phyloP scores from a whole-genome alignment of 805 yeast genomes.

The Candida tibetensis region DNA sequence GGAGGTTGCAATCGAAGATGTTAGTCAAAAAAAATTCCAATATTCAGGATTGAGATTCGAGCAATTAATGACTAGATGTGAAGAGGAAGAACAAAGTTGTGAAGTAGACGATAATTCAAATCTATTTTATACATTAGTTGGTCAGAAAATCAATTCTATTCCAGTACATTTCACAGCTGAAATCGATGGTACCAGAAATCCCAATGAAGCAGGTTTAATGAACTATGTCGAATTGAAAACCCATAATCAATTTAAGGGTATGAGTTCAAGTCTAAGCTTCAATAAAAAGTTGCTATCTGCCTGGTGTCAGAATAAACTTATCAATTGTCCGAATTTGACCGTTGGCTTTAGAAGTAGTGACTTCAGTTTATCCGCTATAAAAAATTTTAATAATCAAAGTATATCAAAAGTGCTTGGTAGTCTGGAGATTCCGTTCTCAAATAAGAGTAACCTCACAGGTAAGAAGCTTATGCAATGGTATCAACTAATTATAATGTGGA shows the following conservation, averaged over 20 bases:
- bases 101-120: too few species aligned
- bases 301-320: too few species aligned
- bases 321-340: too few species aligned
- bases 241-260: conserved; percentile 11
- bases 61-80: conserved; percentile 16
- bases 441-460: too few species aligned
- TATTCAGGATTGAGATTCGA: conserved; percentile 26
- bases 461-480: too few species aligned
- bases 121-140: conserved; percentile 17
- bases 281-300: conserved; percentile 11
- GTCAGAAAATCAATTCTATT: conserved; percentile 9
- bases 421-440: too few species aligned
- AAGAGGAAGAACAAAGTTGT: conserved; percentile 1
- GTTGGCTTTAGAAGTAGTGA: too few species aligned
- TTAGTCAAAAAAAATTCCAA: conserved; percentile 6
- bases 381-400: too few species aligned
- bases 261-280: conserved; percentile 3
- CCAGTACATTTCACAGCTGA: conserved; percentile 22
- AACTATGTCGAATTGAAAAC: conserved; percentile 25
- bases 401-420: too few species aligned
- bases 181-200: conserved; percentile 18
- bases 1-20: not conserved
- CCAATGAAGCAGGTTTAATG: conserved; percentile 6
- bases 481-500: too few species aligned
- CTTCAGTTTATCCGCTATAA: too few species aligned